These are phyloP conservation scores for Penicillium parvum DNA, from an alignment of 495 filamentous ascomycete species.

Conservation along the genomic window DNA sequence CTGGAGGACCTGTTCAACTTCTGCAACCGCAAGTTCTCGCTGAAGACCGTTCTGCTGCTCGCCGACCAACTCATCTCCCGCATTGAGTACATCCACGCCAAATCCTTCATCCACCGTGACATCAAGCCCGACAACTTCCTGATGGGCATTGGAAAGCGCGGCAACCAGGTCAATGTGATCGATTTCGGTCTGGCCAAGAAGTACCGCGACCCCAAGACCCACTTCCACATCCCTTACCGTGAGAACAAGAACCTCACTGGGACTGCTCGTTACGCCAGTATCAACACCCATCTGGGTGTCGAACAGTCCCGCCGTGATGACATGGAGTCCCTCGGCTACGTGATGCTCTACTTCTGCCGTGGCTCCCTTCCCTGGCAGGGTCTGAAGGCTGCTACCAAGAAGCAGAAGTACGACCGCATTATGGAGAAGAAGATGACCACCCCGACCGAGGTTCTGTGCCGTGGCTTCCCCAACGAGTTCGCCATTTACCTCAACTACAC, in stretches of 20 bases:
- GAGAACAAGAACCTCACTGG: slow-evolving; percentile 99
- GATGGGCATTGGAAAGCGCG: slow-evolving; percentile 99
- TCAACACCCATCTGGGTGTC: slow-evolving; percentile 98
- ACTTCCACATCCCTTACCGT: slow-evolving; percentile 99
- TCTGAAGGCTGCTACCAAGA: slow-evolving; percentile 99
- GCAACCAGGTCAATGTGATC: slow-evolving; percentile 99
- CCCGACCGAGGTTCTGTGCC: slow-evolving; percentile 97
- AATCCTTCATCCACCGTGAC: slow-evolving; percentile 99
- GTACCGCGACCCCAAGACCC: slow-evolving; percentile 99
- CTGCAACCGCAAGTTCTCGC: slow-evolving; percentile 99
- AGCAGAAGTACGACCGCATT: slow-evolving; percentile 99
- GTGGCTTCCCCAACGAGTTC: slow-evolving; percentile 99
- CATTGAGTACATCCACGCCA: slow-evolving; percentile 99
- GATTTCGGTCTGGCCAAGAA: slow-evolving; percentile 99
- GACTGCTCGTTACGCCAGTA: slow-evolving; percentile 97
- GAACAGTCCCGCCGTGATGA: slow-evolving; percentile 99
- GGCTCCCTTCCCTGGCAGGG: slow-evolving; percentile 99
- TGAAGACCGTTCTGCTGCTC: slow-evolving; percentile 98
- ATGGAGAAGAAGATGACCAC: slow-evolving; percentile 99
- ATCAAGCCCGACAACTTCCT: slow-evolving; percentile 99
- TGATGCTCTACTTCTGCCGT: slow-evolving; percentile 99
- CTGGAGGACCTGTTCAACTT: slow-evolving; percentile 99
- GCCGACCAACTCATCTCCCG: slow-evolving; percentile 99
- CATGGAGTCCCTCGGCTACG: slow-evolving; percentile 99
- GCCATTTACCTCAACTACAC: slow-evolving; percentile 99